Evolutionary conservation across 495 filamentous ascomycete species (phyloP).

Genomic region (Talaromyces liani): DNA sequence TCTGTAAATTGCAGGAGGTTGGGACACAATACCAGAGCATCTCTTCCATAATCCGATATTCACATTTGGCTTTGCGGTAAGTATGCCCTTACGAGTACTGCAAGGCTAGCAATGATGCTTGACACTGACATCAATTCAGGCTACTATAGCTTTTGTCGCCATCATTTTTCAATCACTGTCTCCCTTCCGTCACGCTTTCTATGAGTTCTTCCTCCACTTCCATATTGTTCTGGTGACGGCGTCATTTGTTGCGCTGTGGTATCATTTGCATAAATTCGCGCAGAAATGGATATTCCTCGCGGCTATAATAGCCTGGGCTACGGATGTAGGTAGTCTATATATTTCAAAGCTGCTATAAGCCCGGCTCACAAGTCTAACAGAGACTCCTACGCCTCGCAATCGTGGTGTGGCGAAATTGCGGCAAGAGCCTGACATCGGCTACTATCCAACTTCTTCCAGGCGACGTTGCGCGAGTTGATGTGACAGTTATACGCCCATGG

Average conservation of each 20-base stretch:
- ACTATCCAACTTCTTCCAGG: conserved; percentile 45
- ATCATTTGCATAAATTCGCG: conserved; percentile 41
- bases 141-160: conserved; percentile 36
- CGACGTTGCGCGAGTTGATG: conserved; percentile 41
- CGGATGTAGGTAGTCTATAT: conserved; percentile 22
- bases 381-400: conserved; percentile 44
- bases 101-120: not conserved
- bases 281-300: conserved; percentile 31
- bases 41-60: conserved; percentile 1
- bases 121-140: conserved; percentile 14
- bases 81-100: conserved; percentile 3
- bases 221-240: conserved; percentile 44
- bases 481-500: conserved; percentile 42
- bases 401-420: conserved; percentile 54
- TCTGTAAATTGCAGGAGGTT: conserved; percentile 11
- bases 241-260: conserved; percentile 45
- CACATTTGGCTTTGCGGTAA: conserved; percentile 27
- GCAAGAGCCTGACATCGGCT: conserved; percentile 33
- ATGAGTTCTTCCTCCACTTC: conserved; percentile 49
- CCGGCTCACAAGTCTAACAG: conserved; percentile 26
- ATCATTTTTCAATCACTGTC: conserved; percentile 44
- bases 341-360: not conserved
- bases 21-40: not conserved
- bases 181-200: conserved; percentile 49
- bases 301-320: conserved; percentile 32